Conservation (phyloP, 1,139 yeast genomes). For the Yamadazyma spencermartinsiae region DNA sequence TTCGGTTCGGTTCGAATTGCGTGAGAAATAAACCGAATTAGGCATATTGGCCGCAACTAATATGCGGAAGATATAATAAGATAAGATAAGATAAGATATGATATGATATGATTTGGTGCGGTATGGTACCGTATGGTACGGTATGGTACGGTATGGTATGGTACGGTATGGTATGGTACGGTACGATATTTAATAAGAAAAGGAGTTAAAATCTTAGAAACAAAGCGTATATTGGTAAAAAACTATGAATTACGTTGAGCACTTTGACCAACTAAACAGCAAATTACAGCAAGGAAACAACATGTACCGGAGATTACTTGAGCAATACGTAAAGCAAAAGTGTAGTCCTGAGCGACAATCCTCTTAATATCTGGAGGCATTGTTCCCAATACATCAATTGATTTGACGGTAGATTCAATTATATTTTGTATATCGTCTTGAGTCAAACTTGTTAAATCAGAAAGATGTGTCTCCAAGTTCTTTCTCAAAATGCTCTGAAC, state of each 20-base stretch:
- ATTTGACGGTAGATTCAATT: constrained; percentile 17
- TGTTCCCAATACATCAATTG: constrained; percentile 19
- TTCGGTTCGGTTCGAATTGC: constrained; percentile 5
- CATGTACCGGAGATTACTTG: constrained; percentile 21
- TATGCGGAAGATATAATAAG: neutral
- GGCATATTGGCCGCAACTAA: neutral
- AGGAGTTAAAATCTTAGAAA: neutral
- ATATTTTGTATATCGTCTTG: constrained; percentile 16
- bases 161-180: neutral
- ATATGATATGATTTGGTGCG: neutral
- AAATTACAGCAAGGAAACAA: constrained; percentile 21
- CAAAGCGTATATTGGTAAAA: neutral
- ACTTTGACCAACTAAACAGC: constrained; percentile 3
- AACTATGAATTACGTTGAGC: neutral
- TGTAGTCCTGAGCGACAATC: constrained; percentile 20
- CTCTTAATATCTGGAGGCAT: constrained; percentile 15
- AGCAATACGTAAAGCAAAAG: constrained; percentile 21
- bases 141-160: neutral
- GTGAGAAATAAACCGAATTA: neutral
- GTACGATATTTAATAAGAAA: no score
- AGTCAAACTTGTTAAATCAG: constrained; percentile 8
- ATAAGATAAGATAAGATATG: neutral
- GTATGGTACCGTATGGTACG: neutral
- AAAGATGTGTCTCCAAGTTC: constrained; percentile 17
- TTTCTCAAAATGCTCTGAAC: constrained; percentile 21